phyloP scores from a whole-genome alignment of 176 grass and related monocot genomes.

The Eragrostis nindensis region DNA sequence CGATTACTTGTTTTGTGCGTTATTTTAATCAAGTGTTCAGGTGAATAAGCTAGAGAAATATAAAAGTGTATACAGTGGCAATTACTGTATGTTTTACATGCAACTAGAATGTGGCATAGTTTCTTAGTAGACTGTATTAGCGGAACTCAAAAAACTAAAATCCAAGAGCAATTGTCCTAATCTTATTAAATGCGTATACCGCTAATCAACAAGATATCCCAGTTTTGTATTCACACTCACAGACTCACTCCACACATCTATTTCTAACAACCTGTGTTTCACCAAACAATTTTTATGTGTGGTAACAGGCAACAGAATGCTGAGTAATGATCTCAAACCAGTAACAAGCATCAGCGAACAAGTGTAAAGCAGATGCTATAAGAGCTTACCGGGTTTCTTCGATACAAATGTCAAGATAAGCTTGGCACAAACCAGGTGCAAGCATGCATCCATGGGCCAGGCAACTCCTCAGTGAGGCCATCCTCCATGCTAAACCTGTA shows the following conservation, averaged over 20 bases:
- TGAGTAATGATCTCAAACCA: background rate
- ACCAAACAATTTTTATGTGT: background rate
- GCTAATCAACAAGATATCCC: background rate
- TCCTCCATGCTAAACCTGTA: conserved; percentile 22
- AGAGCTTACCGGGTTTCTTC: background rate
- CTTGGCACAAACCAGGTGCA: conserved; percentile 33
- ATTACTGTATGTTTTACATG: too few relatives aligned
- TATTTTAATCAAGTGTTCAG: too few relatives aligned
- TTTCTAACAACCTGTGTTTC: background rate
- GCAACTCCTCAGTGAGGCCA: conserved; percentile 14
- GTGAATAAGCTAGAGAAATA: too few relatives aligned
- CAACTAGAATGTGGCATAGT: too few relatives aligned
- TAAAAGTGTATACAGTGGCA: too few relatives aligned
- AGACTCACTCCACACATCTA: background rate
- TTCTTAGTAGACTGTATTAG: background rate
- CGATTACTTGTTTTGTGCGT: too few relatives aligned
- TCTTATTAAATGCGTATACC: background rate
- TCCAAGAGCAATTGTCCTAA: background rate
- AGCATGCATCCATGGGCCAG: conserved; percentile 1
- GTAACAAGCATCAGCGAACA: background rate
- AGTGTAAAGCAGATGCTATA: background rate
- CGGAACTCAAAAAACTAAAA: background rate
- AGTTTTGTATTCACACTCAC: background rate
- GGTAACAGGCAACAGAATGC: background rate
- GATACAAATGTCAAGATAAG: background rate